Evolutionary conservation across 257 asterid species (phyloP).

Genomic region (Nicotiana benthamiana): DNA sequence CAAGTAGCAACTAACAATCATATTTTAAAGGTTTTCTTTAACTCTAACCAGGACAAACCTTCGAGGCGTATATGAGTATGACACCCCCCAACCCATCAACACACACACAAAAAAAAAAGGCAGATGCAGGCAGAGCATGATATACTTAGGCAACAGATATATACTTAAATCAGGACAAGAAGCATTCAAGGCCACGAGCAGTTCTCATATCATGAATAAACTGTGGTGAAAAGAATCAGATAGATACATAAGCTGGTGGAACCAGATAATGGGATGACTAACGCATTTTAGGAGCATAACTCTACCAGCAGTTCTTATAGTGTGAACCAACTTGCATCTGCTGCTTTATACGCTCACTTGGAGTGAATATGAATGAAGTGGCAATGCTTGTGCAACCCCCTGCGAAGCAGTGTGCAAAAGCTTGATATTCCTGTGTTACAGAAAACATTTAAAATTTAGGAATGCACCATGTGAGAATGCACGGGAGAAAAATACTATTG

Average conservation of each 20-base stretch:
- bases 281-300: conserved; percentile 4
- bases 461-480: too few species aligned
- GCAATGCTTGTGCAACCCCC: conserved; percentile 96
- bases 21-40: background rate
- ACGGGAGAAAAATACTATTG: too few species aligned
- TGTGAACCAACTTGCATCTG: conserved; percentile 94
- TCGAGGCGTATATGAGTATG: background rate
- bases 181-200: background rate
- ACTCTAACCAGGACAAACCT: background rate
- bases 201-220: background rate
- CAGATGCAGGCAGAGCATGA: background rate
- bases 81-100: too few species aligned
- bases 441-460: background rate
- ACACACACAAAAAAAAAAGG: too few species aligned
- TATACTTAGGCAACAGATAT: background rate
- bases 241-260: background rate
- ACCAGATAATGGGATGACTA: background rate
- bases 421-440: conserved; percentile 55
- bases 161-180: background rate
- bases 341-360: conserved; percentile 90
- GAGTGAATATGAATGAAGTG: conserved; percentile 90
- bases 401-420: conserved; percentile 81
- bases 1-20: background rate
- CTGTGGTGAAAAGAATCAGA: background rate
- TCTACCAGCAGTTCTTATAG: conserved; percentile 78